phyloP scores from a whole-genome alignment of 1,284 basidiomycete species.

The Ganoderma multipileum region DNA sequence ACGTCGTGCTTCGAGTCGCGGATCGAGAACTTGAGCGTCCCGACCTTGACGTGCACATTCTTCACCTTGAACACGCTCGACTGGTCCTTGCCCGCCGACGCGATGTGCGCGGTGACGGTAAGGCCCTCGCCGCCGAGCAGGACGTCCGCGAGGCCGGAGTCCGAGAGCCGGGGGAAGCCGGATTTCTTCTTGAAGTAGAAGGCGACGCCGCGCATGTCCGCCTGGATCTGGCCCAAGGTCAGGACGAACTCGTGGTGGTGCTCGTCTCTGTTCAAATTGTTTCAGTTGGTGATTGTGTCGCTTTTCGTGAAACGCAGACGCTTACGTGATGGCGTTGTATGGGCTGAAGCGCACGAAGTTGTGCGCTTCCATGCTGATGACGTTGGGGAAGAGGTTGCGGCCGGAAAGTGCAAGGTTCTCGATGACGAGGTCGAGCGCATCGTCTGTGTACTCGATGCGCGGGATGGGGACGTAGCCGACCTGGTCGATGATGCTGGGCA shows the following conservation, averaged over 20 bases:
- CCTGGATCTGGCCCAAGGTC: slow-evolving; percentile 86
- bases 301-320: not conserved
- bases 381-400: slow-evolving; percentile 83
- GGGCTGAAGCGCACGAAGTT: slow-evolving; percentile 87
- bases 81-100: slow-evolving; percentile 68
- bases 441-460: slow-evolving; percentile 89
- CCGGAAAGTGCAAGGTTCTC: slow-evolving; percentile 93
- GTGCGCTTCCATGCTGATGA: slow-evolving; percentile 83
- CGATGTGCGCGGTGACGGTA: slow-evolving; percentile 68
- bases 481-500: slow-evolving; percentile 81
- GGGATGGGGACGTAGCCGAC: slow-evolving; percentile 93
- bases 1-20: slow-evolving; percentile 93
- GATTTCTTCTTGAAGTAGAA: slow-evolving; percentile 87
- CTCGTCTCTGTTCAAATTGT: slow-evolving; percentile 52
- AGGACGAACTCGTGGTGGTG: slow-evolving; percentile 76
- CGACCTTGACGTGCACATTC: slow-evolving; percentile 81
- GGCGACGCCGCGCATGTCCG: slow-evolving; percentile 92
- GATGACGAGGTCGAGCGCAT: slow-evolving; percentile 84
- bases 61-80: slow-evolving; percentile 83
- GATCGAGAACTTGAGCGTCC: slow-evolving; percentile 89
- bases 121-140: slow-evolving; percentile 84
- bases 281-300: not conserved
- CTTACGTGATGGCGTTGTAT: slow-evolving; percentile 57
- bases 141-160: slow-evolving; percentile 94
- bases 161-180: slow-evolving; percentile 82